Evolutionary conservation across 2,329 filamentous ascomycete species (phyloP).

Genomic region (Fusarium sp.): DNA sequence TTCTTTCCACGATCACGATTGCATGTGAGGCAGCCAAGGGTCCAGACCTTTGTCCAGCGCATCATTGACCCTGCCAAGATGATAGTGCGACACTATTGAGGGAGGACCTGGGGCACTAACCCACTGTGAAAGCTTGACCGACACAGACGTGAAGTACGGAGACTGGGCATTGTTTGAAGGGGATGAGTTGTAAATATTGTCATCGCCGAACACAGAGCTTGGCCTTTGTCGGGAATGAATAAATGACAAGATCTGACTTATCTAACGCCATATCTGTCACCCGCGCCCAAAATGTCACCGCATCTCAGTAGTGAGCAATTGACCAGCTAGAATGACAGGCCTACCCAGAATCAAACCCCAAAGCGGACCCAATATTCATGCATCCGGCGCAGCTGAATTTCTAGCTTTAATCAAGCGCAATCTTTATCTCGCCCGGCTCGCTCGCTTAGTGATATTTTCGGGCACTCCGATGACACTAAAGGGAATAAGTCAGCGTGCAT

Average conservation of each 20-base stretch:
- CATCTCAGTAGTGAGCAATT: background rate
- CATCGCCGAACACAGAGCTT: background rate
- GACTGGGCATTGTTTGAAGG: no score
- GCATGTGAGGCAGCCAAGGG: background rate
- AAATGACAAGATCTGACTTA: background rate
- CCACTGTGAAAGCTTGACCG: background rate
- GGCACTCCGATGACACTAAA: conserved; percentile 1
- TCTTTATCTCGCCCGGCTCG: background rate
- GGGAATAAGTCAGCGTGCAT: background rate
- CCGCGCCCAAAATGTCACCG: background rate
- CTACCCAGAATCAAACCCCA: background rate
- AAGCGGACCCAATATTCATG: conserved; percentile 8
- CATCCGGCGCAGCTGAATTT: conserved; percentile 13
- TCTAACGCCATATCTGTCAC: background rate
- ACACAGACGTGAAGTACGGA: background rate
- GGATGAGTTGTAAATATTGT: no score
- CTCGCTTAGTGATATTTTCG: background rate
- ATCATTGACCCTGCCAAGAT: conserved; percentile 13
- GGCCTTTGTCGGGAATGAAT: background rate
- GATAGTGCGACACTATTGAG: conserved; percentile 12
- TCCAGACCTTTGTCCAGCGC: conserved; percentile 9
- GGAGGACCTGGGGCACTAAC: background rate
- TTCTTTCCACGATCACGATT: background rate
- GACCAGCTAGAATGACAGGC: background rate
- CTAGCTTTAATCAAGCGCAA: background rate